Conservation (phyloP, 2,329 filamentous ascomycete genomes). For the Aspergillus sojae region DNA sequence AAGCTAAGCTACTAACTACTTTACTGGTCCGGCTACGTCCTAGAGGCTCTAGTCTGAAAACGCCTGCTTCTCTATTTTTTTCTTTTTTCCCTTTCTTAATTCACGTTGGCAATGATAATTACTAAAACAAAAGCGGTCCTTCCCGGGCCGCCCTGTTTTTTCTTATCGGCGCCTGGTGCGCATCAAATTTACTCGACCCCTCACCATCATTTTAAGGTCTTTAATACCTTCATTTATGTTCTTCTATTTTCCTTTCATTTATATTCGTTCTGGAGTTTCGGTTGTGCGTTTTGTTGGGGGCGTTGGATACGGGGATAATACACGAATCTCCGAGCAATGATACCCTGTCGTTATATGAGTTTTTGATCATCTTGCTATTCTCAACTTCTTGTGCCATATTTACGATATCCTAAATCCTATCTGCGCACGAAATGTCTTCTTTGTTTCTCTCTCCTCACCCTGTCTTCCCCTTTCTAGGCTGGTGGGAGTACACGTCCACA, state of each 20-base stretch:
- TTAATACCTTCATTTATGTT: constrained; percentile 7
- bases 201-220: constrained; percentile 4
- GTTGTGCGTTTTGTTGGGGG: constrained; percentile 20
- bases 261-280: constrained; percentile 11
- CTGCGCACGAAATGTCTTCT: not conserved
- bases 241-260: constrained; percentile 13
- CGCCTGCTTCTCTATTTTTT: not conserved
- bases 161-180: constrained; percentile 24
- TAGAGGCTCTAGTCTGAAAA: constrained; percentile 5
- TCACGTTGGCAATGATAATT: not conserved
- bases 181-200: constrained; percentile 5
- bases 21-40: constrained; percentile 31
- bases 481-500: constrained; percentile 17
- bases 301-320: constrained; percentile 44
- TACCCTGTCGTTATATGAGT: constrained; percentile 37
- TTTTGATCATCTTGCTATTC: constrained; percentile 15
- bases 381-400: constrained; percentile 26
- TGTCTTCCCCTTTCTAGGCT: constrained; percentile 9
- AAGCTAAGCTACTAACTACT: constrained; percentile 55
- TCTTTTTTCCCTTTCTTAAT: constrained; percentile 13
- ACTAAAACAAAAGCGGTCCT: not conserved
- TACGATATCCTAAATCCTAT: constrained; percentile 16
- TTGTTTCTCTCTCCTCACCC: not conserved
- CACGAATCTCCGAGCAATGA: constrained; percentile 46
- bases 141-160: not conserved